Conservation (phyloP, 2,329 filamentous ascomycete species). For the Dothideomycetes sp. region DNA sequence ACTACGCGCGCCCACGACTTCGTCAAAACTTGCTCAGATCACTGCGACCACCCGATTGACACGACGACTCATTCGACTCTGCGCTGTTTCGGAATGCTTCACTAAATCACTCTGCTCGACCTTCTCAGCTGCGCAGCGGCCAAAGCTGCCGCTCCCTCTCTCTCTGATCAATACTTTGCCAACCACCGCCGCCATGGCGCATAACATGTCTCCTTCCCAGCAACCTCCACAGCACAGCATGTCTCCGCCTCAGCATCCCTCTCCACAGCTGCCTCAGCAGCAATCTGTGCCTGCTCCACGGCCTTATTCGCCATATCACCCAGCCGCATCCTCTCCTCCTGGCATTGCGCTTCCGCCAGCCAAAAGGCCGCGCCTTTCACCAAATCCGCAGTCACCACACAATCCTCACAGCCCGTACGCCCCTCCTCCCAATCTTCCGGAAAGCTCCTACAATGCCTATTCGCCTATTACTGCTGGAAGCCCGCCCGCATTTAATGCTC, state of each 20-base stretch:
- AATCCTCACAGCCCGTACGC: constrained; percentile 16
- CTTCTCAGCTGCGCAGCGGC: constrained; percentile 7
- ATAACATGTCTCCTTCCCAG: constrained; percentile 22
- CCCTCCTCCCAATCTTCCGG: constrained; percentile 10
- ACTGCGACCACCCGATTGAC: too few species aligned
- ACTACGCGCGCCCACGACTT: too few species aligned
- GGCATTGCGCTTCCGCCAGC: constrained; percentile 55
- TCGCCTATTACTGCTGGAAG: constrained; percentile 14
- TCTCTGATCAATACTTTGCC: not conserved
- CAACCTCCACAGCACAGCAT: constrained; percentile 1
- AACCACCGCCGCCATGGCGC: constrained; percentile 12
- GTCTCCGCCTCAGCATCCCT: constrained; percentile 9
- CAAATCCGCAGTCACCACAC: constrained; percentile 51
- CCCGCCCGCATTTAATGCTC: constrained; percentile 44
- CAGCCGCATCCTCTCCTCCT: constrained; percentile 51
- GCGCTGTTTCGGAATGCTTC: constrained; percentile 5
- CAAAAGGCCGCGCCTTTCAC: constrained; percentile 64
- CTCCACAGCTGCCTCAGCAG: constrained; percentile 21
- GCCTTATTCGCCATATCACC: constrained; percentile 38
- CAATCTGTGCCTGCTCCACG: constrained; percentile 17
- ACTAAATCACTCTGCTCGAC: constrained; percentile 1
- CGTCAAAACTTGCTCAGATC: too few species aligned
- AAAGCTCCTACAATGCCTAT: constrained; percentile 13
- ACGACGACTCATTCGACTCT: not conserved
- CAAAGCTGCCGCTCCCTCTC: constrained; percentile 1